phyloP scores from a whole-genome alignment of 306 rosid genomes.

The Luffa aegyptiaca region DNA sequence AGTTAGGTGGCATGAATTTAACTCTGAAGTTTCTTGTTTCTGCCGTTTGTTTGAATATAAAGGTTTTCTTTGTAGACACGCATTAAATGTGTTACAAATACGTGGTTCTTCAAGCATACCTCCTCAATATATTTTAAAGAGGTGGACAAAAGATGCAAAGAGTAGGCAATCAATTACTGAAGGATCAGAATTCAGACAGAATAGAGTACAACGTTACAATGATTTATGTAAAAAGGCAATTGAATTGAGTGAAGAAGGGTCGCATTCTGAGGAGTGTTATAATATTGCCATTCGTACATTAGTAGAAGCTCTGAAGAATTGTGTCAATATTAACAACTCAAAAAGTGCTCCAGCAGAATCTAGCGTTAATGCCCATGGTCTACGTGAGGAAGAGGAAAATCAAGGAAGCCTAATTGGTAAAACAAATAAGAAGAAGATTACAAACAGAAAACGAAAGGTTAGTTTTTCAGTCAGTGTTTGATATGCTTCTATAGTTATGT shows the following conservation, averaged over 20 bases:
- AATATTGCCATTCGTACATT: conserved; percentile 53
- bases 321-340: conserved; percentile 68
- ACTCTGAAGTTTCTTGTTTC: conserved; percentile 71
- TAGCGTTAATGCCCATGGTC: conserved; percentile 32
- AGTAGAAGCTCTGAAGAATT: conserved; percentile 66
- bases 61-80: conserved; percentile 89
- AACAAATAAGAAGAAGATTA: conserved; percentile 55
- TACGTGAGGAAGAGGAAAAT: conserved; percentile 39
- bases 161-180: conserved; percentile 34
- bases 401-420: conserved; percentile 45
- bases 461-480: conserved; percentile 19
- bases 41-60: conserved; percentile 79
- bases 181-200: conserved; percentile 37
- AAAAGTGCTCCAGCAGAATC: conserved; percentile 38
- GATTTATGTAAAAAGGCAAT: conserved; percentile 69
- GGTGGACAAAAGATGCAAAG: conserved; percentile 92
- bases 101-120: conserved; percentile 80
- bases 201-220: conserved; percentile 70
- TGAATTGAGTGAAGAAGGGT: conserved; percentile 92
- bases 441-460: conserved; percentile 78
- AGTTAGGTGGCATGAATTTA: conserved; percentile 57
- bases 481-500: conserved; percentile 5
- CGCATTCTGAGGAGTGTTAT: conserved; percentile 63
- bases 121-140: conserved; percentile 55
- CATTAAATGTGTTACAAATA: conserved; percentile 74